A percentile compares a stretch with the other conserved stretches of the same genome.
Evolutionary conservation across 176 grass and related monocot genomes (phyloP).

Genomic region (Juncus inflexus): DNA sequence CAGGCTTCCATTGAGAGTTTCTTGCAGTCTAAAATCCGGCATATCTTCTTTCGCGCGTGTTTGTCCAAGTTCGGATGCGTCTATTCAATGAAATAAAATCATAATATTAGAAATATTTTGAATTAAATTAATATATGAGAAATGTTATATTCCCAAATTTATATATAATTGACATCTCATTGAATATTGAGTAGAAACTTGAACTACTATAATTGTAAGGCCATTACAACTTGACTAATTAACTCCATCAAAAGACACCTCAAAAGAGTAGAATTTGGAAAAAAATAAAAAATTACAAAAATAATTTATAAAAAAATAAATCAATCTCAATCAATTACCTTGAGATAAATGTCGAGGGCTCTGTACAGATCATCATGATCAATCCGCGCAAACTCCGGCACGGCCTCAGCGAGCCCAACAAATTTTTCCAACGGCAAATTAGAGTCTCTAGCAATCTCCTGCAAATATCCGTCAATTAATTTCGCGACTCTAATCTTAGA

Average conservation of each 20-base stretch:
- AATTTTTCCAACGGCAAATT: constrained; percentile 75
- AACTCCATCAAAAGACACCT: no score
- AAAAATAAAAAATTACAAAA: background rate
- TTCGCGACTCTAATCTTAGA: constrained; percentile 59
- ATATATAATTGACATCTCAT: no score
- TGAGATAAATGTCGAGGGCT: constrained; percentile 82
- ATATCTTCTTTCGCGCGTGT: constrained; percentile 57
- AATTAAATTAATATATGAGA: background rate
- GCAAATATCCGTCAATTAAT: constrained; percentile 64
- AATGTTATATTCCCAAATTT: no score
- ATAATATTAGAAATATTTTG: background rate
- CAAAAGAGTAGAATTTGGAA: no score
- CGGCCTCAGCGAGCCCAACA: constrained; percentile 66
- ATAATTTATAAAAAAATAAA: background rate
- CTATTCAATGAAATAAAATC: constrained; percentile 23
- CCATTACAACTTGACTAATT: no score
- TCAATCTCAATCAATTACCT: constrained; percentile 29
- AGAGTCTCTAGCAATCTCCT: constrained; percentile 54
- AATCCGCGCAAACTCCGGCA: constrained; percentile 55
- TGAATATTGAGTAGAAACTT: no score
- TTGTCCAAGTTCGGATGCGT: constrained; percentile 77
- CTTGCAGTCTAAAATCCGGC: constrained; percentile 78
- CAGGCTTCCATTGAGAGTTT: constrained; percentile 84
- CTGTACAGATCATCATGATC: constrained; percentile 90
- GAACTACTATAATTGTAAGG: no score